These are phyloP conservation scores for Cupressus sempervirens DNA, from an alignment of 75 land plant species.

Conservation along the genomic window DNA sequence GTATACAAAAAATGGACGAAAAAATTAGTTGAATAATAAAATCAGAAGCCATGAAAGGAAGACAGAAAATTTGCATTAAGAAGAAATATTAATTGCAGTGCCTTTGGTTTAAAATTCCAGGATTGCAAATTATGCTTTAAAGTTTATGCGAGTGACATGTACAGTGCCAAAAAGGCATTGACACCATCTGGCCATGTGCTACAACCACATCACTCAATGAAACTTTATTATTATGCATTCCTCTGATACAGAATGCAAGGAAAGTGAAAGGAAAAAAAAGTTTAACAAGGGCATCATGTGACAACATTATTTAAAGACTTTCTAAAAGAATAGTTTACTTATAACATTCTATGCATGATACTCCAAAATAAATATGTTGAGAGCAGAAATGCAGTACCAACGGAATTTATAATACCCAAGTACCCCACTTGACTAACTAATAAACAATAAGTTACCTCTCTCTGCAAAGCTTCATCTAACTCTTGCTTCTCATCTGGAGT, in stretches of 20 bases:
- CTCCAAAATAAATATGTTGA: not conserved
- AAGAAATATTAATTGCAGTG: not conserved
- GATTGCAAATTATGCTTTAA: not conserved
- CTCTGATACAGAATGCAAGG: not conserved
- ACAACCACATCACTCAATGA: not conserved
- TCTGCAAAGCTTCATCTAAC: slow-evolving; percentile 87
- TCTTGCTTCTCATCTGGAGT: slow-evolving; percentile 97
- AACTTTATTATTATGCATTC: not conserved
- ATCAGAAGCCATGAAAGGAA: not conserved
- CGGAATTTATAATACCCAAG: not conserved
- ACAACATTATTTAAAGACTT: not conserved
- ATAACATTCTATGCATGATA: not conserved
- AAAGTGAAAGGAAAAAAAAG: not conserved
- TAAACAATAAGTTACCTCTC: slow-evolving; percentile 63
- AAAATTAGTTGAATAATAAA: not conserved
- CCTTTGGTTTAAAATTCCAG: not conserved
- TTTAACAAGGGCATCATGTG: not conserved
- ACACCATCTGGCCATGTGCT: not conserved
- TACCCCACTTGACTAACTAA: not conserved
- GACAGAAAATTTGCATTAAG: not conserved
- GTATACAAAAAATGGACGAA: not conserved
- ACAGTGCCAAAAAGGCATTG: not conserved
- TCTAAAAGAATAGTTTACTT: not conserved
- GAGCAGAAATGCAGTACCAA: not conserved
- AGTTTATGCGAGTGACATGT: not conserved